Base-by-base conservation (phyloP, 2,329 filamentous ascomycete species). In the Daldinia eschscholtzii region DNA sequence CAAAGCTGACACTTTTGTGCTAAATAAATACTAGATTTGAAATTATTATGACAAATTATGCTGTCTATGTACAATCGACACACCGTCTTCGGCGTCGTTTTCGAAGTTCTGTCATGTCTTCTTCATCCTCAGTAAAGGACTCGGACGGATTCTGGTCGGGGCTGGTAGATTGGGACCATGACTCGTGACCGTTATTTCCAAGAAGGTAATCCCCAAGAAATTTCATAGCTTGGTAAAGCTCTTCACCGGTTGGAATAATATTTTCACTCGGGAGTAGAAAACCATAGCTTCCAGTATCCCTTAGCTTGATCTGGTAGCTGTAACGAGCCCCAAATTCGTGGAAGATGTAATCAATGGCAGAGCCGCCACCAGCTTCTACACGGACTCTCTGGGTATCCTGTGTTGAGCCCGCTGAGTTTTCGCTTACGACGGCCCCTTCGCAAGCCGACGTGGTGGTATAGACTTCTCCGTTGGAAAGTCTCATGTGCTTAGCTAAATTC, bases 331-430 rank as follows among this genome's bases (percentile, higher is more conserved):
- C 84, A 68, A 98, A 81, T 75, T 97, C 92, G 74, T 97, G 93
- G 78, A 97, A 97, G 80, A 99, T 97, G 89, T 93, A 98, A 80
- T 98, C 96, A 46, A 98, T 89, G 1, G 93, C 93, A 56, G 92
- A 94, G 2, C 95, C 95, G 42, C 95, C 94, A 3, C 91, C 89
- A 0, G 87, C 87, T 77, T 96, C 92, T 70, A 94, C 88, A 42
- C 73, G 68, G 15, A 61, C 89, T 84, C 2, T 78, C 72, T 73
- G 61, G 73, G 64, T 76, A 73, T 68, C 76, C 74, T 39, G 61
- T 59, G 30, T 56, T 60, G 44, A 53, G n/a, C 57, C 52, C 28
- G 76, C 73, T 28, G 66, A 73, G 41, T 75, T 74, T 71, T 62
- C 64, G 64, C 73, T 75, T 7, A 82, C 76, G 1, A 92, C 86